A percentile compares a stretch with the other conserved stretches of the same genome.
Evolutionary conservation across 1,284 basidiomycete species (phyloP).

Genomic region (Puccinia novopanici): DNA sequence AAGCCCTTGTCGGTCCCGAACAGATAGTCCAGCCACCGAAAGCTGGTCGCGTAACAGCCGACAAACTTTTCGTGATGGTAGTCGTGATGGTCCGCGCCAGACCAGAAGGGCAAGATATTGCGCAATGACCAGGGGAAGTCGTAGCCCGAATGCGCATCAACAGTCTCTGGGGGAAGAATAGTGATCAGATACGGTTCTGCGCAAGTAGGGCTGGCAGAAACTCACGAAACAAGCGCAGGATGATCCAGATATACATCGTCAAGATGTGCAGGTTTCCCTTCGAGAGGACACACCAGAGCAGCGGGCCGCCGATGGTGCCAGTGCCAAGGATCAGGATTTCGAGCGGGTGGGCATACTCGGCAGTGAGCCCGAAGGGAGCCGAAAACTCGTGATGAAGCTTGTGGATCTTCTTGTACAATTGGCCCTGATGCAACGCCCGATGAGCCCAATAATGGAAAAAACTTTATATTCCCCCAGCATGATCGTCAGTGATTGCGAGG

Average conservation of each 20-base stretch:
- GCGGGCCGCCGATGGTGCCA: constrained; percentile 44
- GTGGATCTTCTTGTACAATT: constrained; percentile 95
- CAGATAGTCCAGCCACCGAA: constrained; percentile 85
- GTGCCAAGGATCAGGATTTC: constrained; percentile 61
- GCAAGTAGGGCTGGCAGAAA: background rate
- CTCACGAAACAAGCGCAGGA: constrained; percentile 78
- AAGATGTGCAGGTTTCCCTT: constrained; percentile 69
- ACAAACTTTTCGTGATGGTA: constrained; percentile 49
- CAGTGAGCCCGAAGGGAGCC: constrained; percentile 93
- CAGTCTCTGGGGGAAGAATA: constrained; percentile 66
- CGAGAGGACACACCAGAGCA: constrained; percentile 39
- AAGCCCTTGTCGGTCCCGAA: constrained; percentile 86
- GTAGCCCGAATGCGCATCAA: constrained; percentile 96
- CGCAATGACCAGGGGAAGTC: constrained; percentile 74
- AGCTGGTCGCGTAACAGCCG: constrained; percentile 72
- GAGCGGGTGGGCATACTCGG: constrained; percentile 73
- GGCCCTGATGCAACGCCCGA: constrained; percentile 83
- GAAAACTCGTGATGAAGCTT: constrained; percentile 94
- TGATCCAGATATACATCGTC: constrained; percentile 91
- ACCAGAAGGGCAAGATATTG: constrained; percentile 94
- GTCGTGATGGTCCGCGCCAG: constrained; percentile 85
- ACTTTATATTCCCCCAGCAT: constrained; percentile 54
- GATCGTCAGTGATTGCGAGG: constrained; percentile 61
- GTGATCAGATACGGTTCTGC: background rate
- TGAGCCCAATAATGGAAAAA: constrained; percentile 66